A percentile compares a stretch with the other conserved stretches of the same genome.
phyloP scores from a whole-genome alignment of 2,329 filamentous ascomycete genomes.

The Madurella fahalii region DNA sequence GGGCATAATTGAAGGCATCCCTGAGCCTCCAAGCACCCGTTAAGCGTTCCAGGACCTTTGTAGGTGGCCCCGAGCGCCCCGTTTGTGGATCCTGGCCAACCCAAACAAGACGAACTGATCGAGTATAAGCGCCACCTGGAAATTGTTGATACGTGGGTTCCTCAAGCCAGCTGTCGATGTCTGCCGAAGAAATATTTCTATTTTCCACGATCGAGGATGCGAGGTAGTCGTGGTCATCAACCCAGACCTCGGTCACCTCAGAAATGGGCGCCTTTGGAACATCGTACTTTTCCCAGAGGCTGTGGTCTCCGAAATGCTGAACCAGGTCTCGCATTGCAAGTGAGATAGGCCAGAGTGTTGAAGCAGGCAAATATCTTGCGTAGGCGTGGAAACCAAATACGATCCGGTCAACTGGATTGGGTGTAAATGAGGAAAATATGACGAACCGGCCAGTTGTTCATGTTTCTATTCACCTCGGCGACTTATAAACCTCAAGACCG shows the following conservation, averaged over 20 bases:
- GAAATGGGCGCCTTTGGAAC: constrained; percentile 17
- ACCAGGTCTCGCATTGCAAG: constrained; percentile 19
- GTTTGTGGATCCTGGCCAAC: constrained; percentile 12
- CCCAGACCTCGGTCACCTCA: constrained; percentile 24
- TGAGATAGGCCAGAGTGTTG: too few relatives aligned
- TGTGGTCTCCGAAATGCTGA: constrained; percentile 17
- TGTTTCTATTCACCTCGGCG: too few relatives aligned
- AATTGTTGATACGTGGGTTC: constrained; percentile 13
- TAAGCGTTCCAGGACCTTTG: constrained; percentile 8
- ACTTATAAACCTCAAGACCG: too few relatives aligned
- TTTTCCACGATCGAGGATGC: constrained; percentile 2
- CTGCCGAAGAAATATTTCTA: constrained; percentile 8
- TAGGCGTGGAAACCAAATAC: too few relatives aligned
- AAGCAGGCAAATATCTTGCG: too few relatives aligned
- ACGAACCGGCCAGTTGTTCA: too few relatives aligned
- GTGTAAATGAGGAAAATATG: too few relatives aligned
- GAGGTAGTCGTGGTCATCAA: constrained; percentile 3
- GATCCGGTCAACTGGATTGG: too few relatives aligned
- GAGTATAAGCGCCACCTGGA: neutral
- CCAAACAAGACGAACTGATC: constrained; percentile 17
- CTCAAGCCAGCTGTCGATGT: constrained; percentile 21
- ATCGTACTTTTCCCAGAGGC: constrained; percentile 21
- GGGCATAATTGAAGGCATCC: constrained; percentile 29
- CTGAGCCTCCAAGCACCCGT: constrained; percentile 13
- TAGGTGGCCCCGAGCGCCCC: constrained; percentile 12